These are phyloP conservation scores for Clonostachys rhizophaga DNA, from an alignment of 2,329 filamentous ascomycete species.

Conservation along the genomic window DNA sequence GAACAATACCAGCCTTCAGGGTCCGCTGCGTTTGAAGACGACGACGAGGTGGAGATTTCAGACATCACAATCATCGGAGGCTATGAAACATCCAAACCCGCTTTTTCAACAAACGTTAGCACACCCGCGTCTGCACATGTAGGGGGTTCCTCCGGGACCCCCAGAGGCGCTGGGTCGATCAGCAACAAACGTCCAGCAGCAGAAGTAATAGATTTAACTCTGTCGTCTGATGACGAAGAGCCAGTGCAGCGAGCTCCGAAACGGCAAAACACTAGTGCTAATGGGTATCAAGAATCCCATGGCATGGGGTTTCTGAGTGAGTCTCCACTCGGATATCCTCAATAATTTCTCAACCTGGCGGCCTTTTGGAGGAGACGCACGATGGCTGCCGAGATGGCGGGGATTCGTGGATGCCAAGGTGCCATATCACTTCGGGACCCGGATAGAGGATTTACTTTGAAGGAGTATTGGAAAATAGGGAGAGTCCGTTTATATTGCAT, in stretches of 20 bases:
- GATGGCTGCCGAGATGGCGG: no score
- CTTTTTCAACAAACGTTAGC: slow-evolving; percentile 21
- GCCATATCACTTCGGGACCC: no score
- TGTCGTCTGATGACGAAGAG: slow-evolving; percentile 51
- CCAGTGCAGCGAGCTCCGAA: slow-evolving; percentile 39
- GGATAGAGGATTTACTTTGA: no score
- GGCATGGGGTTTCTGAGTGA: slow-evolving; percentile 12
- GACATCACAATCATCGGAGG: slow-evolving; percentile 29
- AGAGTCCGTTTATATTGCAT: no score
- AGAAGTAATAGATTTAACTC: slow-evolving; percentile 55
- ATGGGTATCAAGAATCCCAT: slow-evolving; percentile 11
- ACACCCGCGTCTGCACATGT: slow-evolving; percentile 29
- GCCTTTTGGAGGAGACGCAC: no score
- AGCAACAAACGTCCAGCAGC: slow-evolving; percentile 43
- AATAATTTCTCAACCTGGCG: slow-evolving; percentile 1
- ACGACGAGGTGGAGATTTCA: slow-evolving; percentile 47
- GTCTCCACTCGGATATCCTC: slow-evolving; percentile 11
- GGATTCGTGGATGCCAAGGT: no score
- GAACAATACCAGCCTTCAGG: neutral
- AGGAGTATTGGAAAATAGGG: no score
- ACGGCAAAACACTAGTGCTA: slow-evolving; percentile 24
- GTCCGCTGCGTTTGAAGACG: slow-evolving; percentile 22
- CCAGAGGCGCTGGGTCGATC: slow-evolving; percentile 23
- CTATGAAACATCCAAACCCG: slow-evolving; percentile 27
- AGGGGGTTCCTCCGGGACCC: slow-evolving; percentile 26